A percentile compares a stretch with the other conserved stretches of the same genome.
Evolutionary conservation across 371 early-diverging fungal species (phyloP).

Genomic region (Mucor circinelloides): DNA sequence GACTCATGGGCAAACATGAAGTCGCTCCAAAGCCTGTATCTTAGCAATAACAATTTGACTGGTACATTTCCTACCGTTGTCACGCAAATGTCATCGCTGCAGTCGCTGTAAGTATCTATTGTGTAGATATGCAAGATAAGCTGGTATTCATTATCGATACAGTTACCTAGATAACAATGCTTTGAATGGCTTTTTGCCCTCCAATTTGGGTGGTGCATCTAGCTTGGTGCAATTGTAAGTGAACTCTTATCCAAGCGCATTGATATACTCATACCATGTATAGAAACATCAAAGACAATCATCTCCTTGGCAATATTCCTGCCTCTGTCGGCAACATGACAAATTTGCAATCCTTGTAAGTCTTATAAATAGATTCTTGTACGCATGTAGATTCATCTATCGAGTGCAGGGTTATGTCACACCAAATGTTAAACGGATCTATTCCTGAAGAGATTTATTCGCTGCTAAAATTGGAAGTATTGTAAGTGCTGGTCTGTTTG

Average conservation of each 20-base stretch:
- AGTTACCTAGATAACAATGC: slow-evolving; percentile 39
- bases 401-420: slow-evolving; percentile 26
- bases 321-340: slow-evolving; percentile 37
- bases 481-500: slow-evolving; percentile 22
- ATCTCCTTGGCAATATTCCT: slow-evolving; percentile 40
- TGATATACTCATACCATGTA: neutral
- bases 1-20: slow-evolving; percentile 30
- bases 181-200: slow-evolving; percentile 34
- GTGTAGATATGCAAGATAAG: neutral
- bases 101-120: slow-evolving; percentile 23
- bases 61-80: slow-evolving; percentile 37
- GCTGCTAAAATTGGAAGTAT: slow-evolving; percentile 28
- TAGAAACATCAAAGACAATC: slow-evolving; percentile 44
- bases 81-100: slow-evolving; percentile 17
- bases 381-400: neutral
- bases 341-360: slow-evolving; percentile 39
- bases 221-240: slow-evolving; percentile 33
- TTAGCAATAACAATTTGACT: slow-evolving; percentile 45
- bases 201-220: slow-evolving; percentile 23
- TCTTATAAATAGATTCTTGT: neutral
- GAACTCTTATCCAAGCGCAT: neutral
- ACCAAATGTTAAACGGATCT: slow-evolving; percentile 43
- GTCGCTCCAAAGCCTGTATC: slow-evolving; percentile 23
- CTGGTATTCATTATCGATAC: neutral
- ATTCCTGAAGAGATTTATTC: slow-evolving; percentile 41